Conservation (phyloP, 2,329 filamentous ascomycete species). For the Phialocephala subalpina region DNA sequence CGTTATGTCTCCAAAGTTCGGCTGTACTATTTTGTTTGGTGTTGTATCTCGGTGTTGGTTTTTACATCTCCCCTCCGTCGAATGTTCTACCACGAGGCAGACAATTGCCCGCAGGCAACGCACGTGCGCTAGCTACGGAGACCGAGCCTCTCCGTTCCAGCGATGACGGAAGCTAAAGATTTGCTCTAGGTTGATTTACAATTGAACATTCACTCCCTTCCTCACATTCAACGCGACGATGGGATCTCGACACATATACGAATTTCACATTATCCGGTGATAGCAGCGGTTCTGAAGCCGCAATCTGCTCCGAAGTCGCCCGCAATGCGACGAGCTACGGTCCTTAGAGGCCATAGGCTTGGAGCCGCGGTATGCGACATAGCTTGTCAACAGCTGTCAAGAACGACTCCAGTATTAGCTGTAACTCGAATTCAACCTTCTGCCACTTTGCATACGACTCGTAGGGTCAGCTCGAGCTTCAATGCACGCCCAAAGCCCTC, state of each 20-base stretch:
- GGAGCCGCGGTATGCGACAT: constrained; percentile 33
- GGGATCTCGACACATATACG: constrained; percentile 33
- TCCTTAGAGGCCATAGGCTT: constrained; percentile 35
- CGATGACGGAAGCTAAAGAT: constrained; percentile 34
- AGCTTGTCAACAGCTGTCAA: constrained; percentile 37
- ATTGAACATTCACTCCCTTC: constrained; percentile 15
- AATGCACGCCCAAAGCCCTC: constrained; percentile 22
- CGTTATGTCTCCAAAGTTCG: neutral
- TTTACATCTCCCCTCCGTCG: constrained; percentile 22
- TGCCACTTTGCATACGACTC: constrained; percentile 15
- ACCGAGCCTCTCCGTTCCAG: constrained; percentile 10
- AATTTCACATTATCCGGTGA: constrained; percentile 38
- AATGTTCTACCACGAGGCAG: constrained; percentile 36
- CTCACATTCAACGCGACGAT: constrained; percentile 36
- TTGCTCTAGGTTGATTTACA: constrained; percentile 21
- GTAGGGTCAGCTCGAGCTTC: constrained; percentile 32
- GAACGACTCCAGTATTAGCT: constrained; percentile 20
- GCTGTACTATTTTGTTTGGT: neutral
- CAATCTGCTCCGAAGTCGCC: constrained; percentile 24
- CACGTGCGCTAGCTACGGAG: constrained; percentile 20
- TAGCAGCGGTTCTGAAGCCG: constrained; percentile 34
- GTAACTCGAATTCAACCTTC: constrained; percentile 24
- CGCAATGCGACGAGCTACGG: constrained; percentile 40
- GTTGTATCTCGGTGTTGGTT: constrained; percentile 12
- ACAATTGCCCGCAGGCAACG: constrained; percentile 13